Evolutionary conservation across 306 rosid genomes (phyloP), one percentile per base, ranked within the genome.

Genomic region (Quillaja saponaria): DNA sequence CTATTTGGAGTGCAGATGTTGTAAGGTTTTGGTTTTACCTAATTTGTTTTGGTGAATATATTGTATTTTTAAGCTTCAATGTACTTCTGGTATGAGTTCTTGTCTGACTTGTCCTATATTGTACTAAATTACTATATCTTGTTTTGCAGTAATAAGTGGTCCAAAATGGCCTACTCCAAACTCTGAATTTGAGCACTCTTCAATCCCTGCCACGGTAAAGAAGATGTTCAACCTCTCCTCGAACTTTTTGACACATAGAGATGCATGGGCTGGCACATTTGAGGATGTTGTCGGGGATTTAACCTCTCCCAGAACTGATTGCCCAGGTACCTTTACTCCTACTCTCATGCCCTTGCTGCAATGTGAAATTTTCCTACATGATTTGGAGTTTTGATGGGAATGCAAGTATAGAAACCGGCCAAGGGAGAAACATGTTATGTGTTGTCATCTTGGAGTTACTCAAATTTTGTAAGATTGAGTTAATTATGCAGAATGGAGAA

Each of bases 211-310:
- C 70, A 89, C 99, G 75, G 81, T 94, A 76, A 94, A 85, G 90
- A 94, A 94, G 82, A 76, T 94, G 63, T 86, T 94, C 91, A 89
- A 89, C 67, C 94, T 94, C 54, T 53, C 84, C 65, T 89, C 97
- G 0, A 89, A 89, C 78, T 94, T 94, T 75, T 78, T 94, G 76
- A 94, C 99, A 46, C 97, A 86, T 71, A 85, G 97, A 77, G 99
- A 94, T 64, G 97, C 99, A 34, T 94, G 99, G 99, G 97, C 99
- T 14, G 99, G 95, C 20, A 94, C 99, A 42, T 94, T 94, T 60
- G 99, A 94, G 76, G 76, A 80, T 25, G 64, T 89, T 59, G 82
- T 94, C 39, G 91, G 85, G 33, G 84, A 87, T 33, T 66, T 87
- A 19, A 81, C 74, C 61, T 74, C 91, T 13, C 96, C 99, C 0